phyloP scores from a whole-genome alignment of 768 basidiomycete genomes.

The Astraeus odoratus region DNA sequence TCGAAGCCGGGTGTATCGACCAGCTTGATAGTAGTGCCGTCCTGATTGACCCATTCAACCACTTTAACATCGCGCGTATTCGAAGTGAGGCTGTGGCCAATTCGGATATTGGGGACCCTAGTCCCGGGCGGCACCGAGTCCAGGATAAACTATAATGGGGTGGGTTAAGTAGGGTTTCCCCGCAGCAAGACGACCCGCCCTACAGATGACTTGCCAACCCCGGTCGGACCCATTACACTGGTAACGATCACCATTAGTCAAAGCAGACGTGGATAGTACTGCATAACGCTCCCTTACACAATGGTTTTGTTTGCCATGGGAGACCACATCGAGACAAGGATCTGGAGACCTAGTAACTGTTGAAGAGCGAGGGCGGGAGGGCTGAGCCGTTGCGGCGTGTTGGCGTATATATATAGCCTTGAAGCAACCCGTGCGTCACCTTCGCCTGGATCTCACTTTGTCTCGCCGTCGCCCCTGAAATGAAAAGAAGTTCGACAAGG shows the following conservation, averaged over 20 bases:
- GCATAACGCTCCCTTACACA: too few species aligned
- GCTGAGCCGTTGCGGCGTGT: too few species aligned
- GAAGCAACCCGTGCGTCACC: too few species aligned
- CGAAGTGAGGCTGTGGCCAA: not conserved
- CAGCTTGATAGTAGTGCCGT: conserved; percentile 33
- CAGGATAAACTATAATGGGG: not conserved
- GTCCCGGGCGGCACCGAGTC: not conserved
- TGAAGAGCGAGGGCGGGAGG: too few species aligned
- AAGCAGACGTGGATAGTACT: not conserved
- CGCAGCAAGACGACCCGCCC: conserved; percentile 36
- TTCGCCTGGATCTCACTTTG: too few species aligned
- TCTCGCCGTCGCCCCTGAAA: too few species aligned
- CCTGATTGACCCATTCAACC: conserved; percentile 30
- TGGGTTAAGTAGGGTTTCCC: not conserved
- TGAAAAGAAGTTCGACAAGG: too few species aligned
- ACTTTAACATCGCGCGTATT: not conserved
- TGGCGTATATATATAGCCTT: too few species aligned
- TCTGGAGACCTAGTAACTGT: too few species aligned
- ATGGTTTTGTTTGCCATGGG: not conserved
- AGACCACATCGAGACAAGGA: too few species aligned
- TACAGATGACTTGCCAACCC: not conserved
- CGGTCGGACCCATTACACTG: not conserved
- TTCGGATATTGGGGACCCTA: not conserved
- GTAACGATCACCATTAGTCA: not conserved
- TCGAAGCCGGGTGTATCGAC: conserved; percentile 28